These are phyloP conservation scores for Sophora flavescens DNA, from an alignment of 306 rosid genomes.

Conservation along the genomic window DNA sequence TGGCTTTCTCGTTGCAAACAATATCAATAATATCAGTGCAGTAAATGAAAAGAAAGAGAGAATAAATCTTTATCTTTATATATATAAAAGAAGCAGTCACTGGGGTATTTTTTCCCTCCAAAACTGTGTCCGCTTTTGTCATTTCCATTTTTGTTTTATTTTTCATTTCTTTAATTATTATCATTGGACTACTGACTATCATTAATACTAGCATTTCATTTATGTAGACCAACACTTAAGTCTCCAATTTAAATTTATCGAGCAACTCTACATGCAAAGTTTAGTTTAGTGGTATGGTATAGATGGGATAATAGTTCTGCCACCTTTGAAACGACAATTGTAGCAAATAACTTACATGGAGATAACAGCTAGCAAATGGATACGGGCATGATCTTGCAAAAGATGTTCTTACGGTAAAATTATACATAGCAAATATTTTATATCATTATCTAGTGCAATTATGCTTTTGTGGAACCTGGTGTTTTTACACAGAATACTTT, in stretches of 20 bases:
- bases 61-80: no score
- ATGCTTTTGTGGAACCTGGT: conserved; percentile 2
- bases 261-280: no score
- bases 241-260: no score
- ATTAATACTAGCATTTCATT: no score
- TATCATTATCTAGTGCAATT: conserved; percentile 2
- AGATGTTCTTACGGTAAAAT: conserved; percentile 73
- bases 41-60: neutral
- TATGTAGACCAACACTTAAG: no score
- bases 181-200: no score
- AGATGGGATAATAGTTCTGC: conserved; percentile 90
- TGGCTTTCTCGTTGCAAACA: neutral
- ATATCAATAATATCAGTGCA: neutral
- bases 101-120: no score
- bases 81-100: no score
- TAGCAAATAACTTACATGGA: conserved; percentile 74
- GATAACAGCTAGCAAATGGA: conserved; percentile 95
- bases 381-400: conserved; percentile 69
- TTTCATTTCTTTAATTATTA: no score
- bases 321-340: conserved; percentile 76
- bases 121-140: no score
- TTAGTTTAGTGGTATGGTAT: no score
- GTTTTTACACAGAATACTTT: conserved; percentile 5
- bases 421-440: conserved; percentile 13
- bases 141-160: no score